Base-by-base conservation (phyloP, 768 basidiomycete genomes). In the Coprinopsis marcescibilis region DNA sequence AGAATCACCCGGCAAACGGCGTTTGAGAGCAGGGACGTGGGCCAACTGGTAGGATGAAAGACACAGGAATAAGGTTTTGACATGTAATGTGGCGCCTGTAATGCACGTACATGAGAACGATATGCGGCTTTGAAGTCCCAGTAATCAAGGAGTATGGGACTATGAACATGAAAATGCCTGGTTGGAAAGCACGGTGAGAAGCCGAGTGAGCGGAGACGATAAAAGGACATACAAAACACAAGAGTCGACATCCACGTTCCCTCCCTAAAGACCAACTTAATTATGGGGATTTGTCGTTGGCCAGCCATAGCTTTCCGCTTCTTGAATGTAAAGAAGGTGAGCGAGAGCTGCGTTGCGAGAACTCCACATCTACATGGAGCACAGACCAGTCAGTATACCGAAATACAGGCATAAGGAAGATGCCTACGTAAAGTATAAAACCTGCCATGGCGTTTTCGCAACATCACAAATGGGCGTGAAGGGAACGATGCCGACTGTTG, bases 141-240 rank as follows among this genome's bases (percentile, higher is more conserved):
- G 43, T 49, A 19, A 49, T 44, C 24, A 44, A 25, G 20, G 48
- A 49, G 32, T 39, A 49, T 1, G 43, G 43, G 12, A 49, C 43
- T 4, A 27, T 43, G 17, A 49, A 44, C 1, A 38, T 27, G 24
- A 43, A 38, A 26, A 44, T 29, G 23, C 24, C 48, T 49, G 3
- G 11, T 25, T 14, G 33, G 25, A 14, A 3, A 17, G 14, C 21
- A n/a, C 7, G 23, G 20, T 4, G 10, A 6, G 7, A 29, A 25
- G 7, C 17, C 26, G 23, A 42, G 21, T 8, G 4, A 17, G 32
- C 23, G 23, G 32, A 43, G n/a, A 3, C 17, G 13, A 40, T 5
- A 26, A 7, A 13, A 8, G 12, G 19, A 42, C 42, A 6, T 30
- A 49, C 48, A 44, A 25, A 23, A 49, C 3, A 44, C n/a, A 4